Base-by-base conservation (phyloP, 2,329 filamentous ascomycete genomes). In the Arthroderma sp. region DNA sequence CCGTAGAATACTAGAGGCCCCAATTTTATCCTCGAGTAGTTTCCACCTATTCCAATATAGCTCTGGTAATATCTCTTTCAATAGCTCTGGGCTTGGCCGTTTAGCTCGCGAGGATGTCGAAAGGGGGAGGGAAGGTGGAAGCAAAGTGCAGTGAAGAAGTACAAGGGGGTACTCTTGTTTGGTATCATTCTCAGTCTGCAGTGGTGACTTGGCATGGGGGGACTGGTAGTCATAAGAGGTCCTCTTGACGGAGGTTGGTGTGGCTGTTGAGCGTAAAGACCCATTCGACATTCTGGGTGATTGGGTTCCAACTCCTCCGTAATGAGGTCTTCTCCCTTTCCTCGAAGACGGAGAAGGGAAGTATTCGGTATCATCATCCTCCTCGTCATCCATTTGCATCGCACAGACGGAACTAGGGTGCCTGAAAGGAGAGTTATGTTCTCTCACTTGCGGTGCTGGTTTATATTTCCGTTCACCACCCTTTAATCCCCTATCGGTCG, bases 61-160 rank as follows among this genome's bases (percentile, higher is more conserved):
- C 1, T 57, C 40, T 0, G 74, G 74, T 47, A 78, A 63, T 5
- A 73, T 59, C 30, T 71, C 69, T 39, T 63, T 65, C 53, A 79
- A 65, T 11, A 66, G 54, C 5, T 69, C 63, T 43, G 66, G 58
- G 36, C 64, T 61, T 29, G 61, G 61, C 2, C 53, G 51, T 0
- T 52, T 53, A 2, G 56, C 11, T 1, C 61, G 53, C 4, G 60
- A 61, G 3, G 69, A 66, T 38, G 74, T 70, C 0, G 70, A 67
- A 3, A 74, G 45, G 28, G 41, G 41, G 10, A 38, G 56, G 10
- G 69, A 68, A 8, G 72, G 68, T 0, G 75, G 73, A 9, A 80
- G 62, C 1, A 80, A 58, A 4, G 71, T 79, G 43, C 77, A 72
- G 54, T 81, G 77, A 3, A 81, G 61, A 42, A 81, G 58, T 2